Base-by-base conservation (phyloP, 164 flowering plant species). In the Piper longum region DNA sequence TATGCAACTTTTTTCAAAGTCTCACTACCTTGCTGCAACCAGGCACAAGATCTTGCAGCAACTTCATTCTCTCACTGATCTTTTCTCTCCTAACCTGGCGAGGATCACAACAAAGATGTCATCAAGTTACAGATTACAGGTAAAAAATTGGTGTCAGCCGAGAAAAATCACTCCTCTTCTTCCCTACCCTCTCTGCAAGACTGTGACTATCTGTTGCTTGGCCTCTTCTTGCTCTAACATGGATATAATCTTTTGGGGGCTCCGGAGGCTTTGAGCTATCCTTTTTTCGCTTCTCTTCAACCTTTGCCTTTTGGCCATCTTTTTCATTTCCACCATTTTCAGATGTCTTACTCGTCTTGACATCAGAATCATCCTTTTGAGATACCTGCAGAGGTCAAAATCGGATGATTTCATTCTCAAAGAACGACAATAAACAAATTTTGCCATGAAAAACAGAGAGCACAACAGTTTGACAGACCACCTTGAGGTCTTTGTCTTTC, bases 151-250 rank as follows among this genome's bases (percentile, higher is more conserved):
- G 7, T 16, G n/a, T 44, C 16, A 7, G 13, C 44, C 6, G 5
- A 9, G 17, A 44, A 45, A 13, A 5, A n/a, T n/a, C 40, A 17
- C 14, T 48, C 42, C 18, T 9, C 9, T 74, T 63, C 78, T 55
- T n/a, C n/a, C n/a, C n/a, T 81, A 89, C 98, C 72, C 98, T 83
- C 82, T 92, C 98, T 7, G 98, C 98, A 16, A 91, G 81, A 69
- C 98, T 91, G 62, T 92, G 98, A 68, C 96, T 93, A 67, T 93
- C 97, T 55, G 98, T 93, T 14, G 98, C 97, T 73, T 93, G 97
- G 64, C 98, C 98, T 69, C 98, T 84, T 71, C 98, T 78, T 60
- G 98, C 98, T 67, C 98, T 82, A 43, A 93, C 98, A 80, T 92
- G 98, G 62, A 92, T 89, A 62, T 86, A 92, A 58, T 92, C 98